Percentiles rank a stretch among this genome's conserved stretches.
Conservation (phyloP, 352 stramenopile genomes). For the Globisporangium parvum region DNA sequence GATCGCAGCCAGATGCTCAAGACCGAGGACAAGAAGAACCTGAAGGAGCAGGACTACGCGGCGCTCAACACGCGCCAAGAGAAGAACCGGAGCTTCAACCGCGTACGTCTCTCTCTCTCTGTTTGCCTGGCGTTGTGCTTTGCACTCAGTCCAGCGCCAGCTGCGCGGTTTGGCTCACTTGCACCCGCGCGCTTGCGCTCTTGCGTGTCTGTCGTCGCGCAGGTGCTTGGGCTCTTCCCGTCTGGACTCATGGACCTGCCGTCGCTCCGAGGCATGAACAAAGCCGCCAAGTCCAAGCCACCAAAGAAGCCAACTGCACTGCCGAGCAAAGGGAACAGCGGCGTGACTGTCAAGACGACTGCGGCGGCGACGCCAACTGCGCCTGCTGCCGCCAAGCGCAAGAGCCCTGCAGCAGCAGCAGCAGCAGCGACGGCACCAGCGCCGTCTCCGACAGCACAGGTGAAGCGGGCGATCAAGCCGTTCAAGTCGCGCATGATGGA, state of each 20-base stretch:
- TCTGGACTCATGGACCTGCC: constrained; percentile 59
- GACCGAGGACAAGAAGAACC: constrained; percentile 84
- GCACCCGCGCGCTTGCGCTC: too few relatives aligned
- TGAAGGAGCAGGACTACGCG: constrained; percentile 70
- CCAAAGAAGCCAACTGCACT: constrained; percentile 33
- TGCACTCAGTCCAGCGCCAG: neutral
- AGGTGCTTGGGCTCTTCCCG: constrained; percentile 60
- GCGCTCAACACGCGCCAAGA: constrained; percentile 74
- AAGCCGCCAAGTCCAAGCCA: constrained; percentile 55
- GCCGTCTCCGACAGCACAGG: constrained; percentile 21
- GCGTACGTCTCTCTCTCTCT: constrained; percentile 29
- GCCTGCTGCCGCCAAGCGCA: constrained; percentile 37
- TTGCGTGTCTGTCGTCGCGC: neutral
- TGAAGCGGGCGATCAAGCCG: constrained; percentile 56
- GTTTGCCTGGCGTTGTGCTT: constrained; percentile 4
- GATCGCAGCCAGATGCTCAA: constrained; percentile 77
- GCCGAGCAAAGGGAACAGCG: constrained; percentile 13
- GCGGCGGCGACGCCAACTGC: neutral
- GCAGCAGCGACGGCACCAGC: constrained; percentile 2
- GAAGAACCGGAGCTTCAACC: constrained; percentile 79
- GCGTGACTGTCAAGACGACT: neutral
- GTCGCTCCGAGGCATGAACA: constrained; percentile 62
- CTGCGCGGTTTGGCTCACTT: too few relatives aligned
- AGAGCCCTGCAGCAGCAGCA: constrained; percentile 9
- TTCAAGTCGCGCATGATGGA: constrained; percentile 83